These are phyloP conservation scores for Yamadazyma diospyri DNA, from an alignment of 1,139 yeast genomes.

Conservation along the genomic window DNA sequence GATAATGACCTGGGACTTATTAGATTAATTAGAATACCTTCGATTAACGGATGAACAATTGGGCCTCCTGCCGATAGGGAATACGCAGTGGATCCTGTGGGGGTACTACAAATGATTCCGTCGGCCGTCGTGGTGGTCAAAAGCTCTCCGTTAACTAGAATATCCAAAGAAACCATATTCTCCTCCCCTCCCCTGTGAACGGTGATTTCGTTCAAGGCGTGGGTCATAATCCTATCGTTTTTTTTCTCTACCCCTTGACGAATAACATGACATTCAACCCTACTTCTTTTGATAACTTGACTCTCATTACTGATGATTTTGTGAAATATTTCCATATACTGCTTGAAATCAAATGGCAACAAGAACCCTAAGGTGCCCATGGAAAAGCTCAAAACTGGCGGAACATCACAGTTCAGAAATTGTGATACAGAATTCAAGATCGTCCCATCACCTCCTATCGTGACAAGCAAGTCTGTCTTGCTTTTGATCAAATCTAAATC, in stretches of 20 bases:
- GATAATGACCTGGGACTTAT: slow-evolving; percentile 87
- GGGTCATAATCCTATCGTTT: slow-evolving; percentile 29
- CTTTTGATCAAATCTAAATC: slow-evolving; percentile 49
- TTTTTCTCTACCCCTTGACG: slow-evolving; percentile 19
- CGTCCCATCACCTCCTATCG: slow-evolving; percentile 96
- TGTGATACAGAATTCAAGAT: slow-evolving; percentile 67
- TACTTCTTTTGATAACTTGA: slow-evolving; percentile 67
- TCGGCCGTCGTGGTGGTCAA: slow-evolving; percentile 90
- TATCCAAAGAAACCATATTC: slow-evolving; percentile 77
- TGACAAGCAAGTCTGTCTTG: slow-evolving; percentile 69
- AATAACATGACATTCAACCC: slow-evolving; percentile 75
- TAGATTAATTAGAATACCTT: slow-evolving; percentile 80
- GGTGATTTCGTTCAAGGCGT: slow-evolving; percentile 90
- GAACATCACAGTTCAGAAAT: slow-evolving; percentile 69
- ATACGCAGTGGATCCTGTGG: slow-evolving; percentile 95
- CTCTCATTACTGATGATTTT: slow-evolving; percentile 66
- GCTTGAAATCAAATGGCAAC: slow-evolving; percentile 76
- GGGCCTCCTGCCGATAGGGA: slow-evolving; percentile 89
- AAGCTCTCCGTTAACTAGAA: slow-evolving; percentile 74
- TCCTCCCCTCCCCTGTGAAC: slow-evolving; percentile 89
- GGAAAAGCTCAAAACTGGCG: slow-evolving; percentile 87
- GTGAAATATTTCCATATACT: slow-evolving; percentile 57
- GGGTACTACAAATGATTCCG: slow-evolving; percentile 81
- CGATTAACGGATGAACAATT: slow-evolving; percentile 84
- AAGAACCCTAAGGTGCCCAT: slow-evolving; percentile 90